Base-by-base conservation (phyloP, 257 asterid species). In the Echites panduratus region DNA sequence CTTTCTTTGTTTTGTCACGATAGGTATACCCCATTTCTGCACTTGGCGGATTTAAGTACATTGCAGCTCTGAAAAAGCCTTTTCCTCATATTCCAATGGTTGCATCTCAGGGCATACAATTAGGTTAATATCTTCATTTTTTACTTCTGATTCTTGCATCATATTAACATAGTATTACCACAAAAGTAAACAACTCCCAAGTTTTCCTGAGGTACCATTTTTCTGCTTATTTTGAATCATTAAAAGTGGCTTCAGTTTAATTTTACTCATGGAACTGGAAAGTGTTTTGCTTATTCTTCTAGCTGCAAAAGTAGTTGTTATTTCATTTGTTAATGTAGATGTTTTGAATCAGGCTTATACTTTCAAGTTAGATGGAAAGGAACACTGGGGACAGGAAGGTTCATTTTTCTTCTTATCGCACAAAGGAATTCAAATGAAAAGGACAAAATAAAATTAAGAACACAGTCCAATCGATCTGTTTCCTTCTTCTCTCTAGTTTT, bases 51-150 rank as follows among this genome's bases (percentile, higher is more conserved):
- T 78, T 80, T n/a, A 84, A 75, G 63, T 92, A 90, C 77, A 80
- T 92, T 74, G 79, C 90, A 61, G 89, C 96, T 54, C 22, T 92
- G 45, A 87, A 79, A 81, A 92, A 85, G 89, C 90, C 93, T 11
- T 92, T 89, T 73, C 80, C 90, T 72, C 90, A 88, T 58, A 88
- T 90, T 76, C 94, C 96, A 19, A 48, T 92, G 87, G 91, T 90
- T 63, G 98, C 96, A 73, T 90, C 98, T 76, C 98, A 92, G 81
- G 98, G 98, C 82, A 84, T 92, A 71, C 70, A 84, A 57, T 54
- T 88, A 81, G 97, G 97, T 92, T 69, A 52, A 75, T 66, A 63
- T 52, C 27, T 58, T 58, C 32, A 49, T 67, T 38, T 32, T 54
- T 59, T 58, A n/a, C 20, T 73, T 67, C 52, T 50, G 68, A 38